Percentiles rank a stretch among this genome's conserved stretches.
Evolutionary conservation across 768 basidiomycete genomes (phyloP).

Genomic region (Suillus tomentosus): DNA sequence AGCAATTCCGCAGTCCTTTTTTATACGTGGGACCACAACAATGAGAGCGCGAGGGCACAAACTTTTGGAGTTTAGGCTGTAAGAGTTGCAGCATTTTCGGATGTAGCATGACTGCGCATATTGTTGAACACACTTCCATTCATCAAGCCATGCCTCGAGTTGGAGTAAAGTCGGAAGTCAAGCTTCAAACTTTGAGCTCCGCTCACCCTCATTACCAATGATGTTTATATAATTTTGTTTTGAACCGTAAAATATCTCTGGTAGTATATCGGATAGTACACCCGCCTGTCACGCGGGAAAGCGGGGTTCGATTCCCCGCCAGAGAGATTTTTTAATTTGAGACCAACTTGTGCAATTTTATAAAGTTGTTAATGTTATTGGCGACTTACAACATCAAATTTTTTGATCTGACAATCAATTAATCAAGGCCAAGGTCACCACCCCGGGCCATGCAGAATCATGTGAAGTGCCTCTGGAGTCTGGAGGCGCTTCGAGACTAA

Average conservation of each 20-base stretch:
- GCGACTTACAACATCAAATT: too few relatives aligned
- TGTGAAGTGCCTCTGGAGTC: too few relatives aligned
- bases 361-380: too few relatives aligned
- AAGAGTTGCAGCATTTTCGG: background rate
- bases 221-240: background rate
- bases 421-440: too few relatives aligned
- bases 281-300: constrained; percentile 35
- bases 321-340: constrained; percentile 19
- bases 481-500: too few relatives aligned
- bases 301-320: constrained; percentile 39
- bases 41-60: background rate
- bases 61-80: background rate
- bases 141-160: too few relatives aligned
- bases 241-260: constrained; percentile 11
- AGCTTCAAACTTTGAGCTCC: too few relatives aligned
- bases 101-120: background rate
- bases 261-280: constrained; percentile 43
- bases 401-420: too few relatives aligned
- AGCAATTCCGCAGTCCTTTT: background rate
- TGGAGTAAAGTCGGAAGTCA: too few relatives aligned
- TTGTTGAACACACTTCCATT: too few relatives aligned
- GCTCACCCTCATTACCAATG: background rate
- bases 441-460: too few relatives aligned
- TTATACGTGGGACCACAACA: background rate
- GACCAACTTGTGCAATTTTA: too few relatives aligned